A percentile compares a stretch with the other conserved stretches of the same genome.
Conservation (phyloP, 805 yeast species). For the Saturnispora zaruensis region DNA sequence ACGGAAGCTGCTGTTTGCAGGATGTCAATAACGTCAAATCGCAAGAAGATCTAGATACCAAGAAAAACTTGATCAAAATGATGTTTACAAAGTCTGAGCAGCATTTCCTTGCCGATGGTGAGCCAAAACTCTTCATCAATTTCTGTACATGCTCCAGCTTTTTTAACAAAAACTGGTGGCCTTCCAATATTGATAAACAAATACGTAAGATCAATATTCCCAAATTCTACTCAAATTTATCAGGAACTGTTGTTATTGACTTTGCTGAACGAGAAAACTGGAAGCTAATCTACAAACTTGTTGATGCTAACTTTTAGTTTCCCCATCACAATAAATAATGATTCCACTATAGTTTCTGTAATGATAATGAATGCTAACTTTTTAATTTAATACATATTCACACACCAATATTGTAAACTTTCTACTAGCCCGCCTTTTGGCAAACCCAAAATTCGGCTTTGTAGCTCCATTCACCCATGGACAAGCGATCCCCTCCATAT, state of each 20-base stretch:
- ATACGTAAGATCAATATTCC: slow-evolving; percentile 36
- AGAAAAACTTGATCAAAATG: slow-evolving; percentile 47
- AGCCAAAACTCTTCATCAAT: slow-evolving; percentile 57
- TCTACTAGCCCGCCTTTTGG: slow-evolving; percentile 17
- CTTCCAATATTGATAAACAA: slow-evolving; percentile 52
- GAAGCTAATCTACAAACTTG: slow-evolving; percentile 30
- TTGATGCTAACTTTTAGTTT: slow-evolving; percentile 2
- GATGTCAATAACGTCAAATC: slow-evolving; percentile 61
- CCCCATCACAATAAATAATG: too few species aligned
- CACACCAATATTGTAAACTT: neutral
- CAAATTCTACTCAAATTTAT: slow-evolving; percentile 43
- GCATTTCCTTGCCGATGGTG: slow-evolving; percentile 20
- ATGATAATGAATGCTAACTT: neutral
- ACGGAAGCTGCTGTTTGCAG: slow-evolving; percentile 56
- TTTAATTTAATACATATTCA: neutral
- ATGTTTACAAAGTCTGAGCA: slow-evolving; percentile 46
- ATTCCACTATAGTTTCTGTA: too few species aligned
- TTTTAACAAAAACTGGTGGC: slow-evolving; percentile 69
- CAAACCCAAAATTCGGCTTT: slow-evolving; percentile 68
- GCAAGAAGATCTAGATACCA: slow-evolving; percentile 45
- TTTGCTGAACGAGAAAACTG: slow-evolving; percentile 56
- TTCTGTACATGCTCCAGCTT: slow-evolving; percentile 70
- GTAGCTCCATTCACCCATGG: slow-evolving; percentile 49
- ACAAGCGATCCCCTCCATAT: slow-evolving; percentile 43
- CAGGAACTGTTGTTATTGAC: slow-evolving; percentile 62